phyloP scores from a whole-genome alignment of 2,329 filamentous ascomycete species.

The Furcasterigmium furcatum region DNA sequence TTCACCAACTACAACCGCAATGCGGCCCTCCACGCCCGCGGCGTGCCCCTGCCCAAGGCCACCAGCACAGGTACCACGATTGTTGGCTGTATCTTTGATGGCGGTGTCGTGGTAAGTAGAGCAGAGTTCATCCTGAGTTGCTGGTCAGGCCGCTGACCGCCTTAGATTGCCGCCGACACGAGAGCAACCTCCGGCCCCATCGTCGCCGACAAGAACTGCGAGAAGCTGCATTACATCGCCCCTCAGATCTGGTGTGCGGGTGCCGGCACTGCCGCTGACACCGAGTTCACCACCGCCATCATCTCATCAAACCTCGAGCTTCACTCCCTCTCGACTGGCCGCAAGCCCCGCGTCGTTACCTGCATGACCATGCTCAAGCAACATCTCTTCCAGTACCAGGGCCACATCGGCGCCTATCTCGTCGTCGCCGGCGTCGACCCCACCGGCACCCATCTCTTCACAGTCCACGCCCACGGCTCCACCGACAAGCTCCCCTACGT shows the following conservation, averaged over 20 bases:
- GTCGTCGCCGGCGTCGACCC: constrained; percentile 96
- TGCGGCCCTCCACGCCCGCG: constrained; percentile 88
- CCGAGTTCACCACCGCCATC: constrained; percentile 97
- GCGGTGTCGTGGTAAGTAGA: constrained; percentile 80
- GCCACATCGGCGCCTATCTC: constrained; percentile 95
- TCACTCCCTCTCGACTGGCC: constrained; percentile 92
- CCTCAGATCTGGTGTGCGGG: constrained; percentile 99
- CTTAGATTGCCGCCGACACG: constrained; percentile 94
- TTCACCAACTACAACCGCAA: constrained; percentile 99
- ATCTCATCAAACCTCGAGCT: constrained; percentile 99
- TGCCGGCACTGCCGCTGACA: constrained; percentile 95
- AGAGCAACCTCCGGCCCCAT: constrained; percentile 96
- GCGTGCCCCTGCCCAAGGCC: constrained; percentile 92
- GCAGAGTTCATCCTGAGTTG: neutral
- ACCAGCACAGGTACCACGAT: constrained; percentile 99
- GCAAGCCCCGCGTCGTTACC: constrained; percentile 94
- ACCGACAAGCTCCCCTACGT: constrained; percentile 99
- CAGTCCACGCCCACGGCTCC: constrained; percentile 95
- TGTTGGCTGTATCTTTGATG: constrained; percentile 94
- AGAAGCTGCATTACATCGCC: constrained; percentile 98
- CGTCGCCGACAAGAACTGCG: constrained; percentile 99
- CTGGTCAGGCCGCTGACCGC: constrained; percentile 5
- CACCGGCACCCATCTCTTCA: constrained; percentile 92
- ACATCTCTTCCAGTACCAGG: constrained; percentile 97
- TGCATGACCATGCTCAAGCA: constrained; percentile 99